Percentiles rank a stretch among this genome's conserved stretches.
Evolutionary conservation across 164 flowering plant species (phyloP).

Genomic region (Magnolia sinica): DNA sequence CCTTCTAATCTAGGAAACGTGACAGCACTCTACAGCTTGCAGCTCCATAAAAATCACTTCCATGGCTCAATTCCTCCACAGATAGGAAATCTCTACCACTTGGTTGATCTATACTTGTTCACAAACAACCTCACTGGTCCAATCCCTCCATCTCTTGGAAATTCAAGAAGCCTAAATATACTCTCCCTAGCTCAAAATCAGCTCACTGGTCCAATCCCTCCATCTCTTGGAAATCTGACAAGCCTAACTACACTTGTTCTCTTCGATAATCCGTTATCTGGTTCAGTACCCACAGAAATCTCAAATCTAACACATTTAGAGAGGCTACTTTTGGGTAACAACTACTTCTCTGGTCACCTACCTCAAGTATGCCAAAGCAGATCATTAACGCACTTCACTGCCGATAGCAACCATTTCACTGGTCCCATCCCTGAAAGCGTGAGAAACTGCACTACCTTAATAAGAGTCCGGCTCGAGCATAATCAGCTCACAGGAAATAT

Average conservation of each 20-base stretch:
- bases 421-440: slow-evolving; percentile 19
- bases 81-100: neutral
- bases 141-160: too few species aligned
- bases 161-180: too few species aligned
- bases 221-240: too few species aligned
- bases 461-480: neutral
- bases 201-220: too few species aligned
- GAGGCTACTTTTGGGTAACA: neutral
- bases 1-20: neutral
- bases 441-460: neutral
- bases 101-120: neutral
- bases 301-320: too few species aligned
- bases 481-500: neutral
- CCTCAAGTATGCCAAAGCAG: slow-evolving; percentile 18
- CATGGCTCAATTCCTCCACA: neutral
- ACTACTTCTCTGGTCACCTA: neutral
- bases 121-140: neutral
- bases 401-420: slow-evolving; percentile 10
- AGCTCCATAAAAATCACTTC: neutral
- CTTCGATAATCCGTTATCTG: too few species aligned
- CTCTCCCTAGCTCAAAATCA: too few species aligned
- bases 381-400: slow-evolving; percentile 10
- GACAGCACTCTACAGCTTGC: neutral
- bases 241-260: too few species aligned
- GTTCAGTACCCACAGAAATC: neutral